Evolutionary conservation across 768 basidiomycete genomes (phyloP), one percentile per base, ranked within the genome.

Genomic region (Lactarius indigo): DNA sequence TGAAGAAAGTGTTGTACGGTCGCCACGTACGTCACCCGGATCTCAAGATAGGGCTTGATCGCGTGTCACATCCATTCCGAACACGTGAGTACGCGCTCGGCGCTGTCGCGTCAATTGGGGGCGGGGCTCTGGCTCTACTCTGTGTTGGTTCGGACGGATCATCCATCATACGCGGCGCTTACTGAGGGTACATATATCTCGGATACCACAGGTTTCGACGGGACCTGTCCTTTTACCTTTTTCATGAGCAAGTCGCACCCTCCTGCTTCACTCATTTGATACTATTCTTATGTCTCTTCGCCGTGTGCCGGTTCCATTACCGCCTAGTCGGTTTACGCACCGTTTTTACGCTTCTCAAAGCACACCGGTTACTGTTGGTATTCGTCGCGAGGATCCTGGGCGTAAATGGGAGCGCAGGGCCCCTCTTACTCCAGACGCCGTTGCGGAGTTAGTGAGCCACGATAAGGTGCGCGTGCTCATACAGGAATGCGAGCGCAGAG

Each of bases 341-440:
- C 57, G 61, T 26, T 47, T 42, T 65, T 42, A 61, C 60, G n/a
- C 55, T 35, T 50, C 35, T 57, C 55, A 58, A 55, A n/a, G 30
- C 44, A 12, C 57, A 47, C 47, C 70, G 52, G 68, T 82, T 23
- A 81, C 78, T 26, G 69, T 89, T 17, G 88, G 87, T 23, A 81
- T 89, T 30, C 79, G 92, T 20, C 85, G 89, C 44, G 95, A 97
- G 75, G 90, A 96, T 73, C 87, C 90, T 0, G 70, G 76, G 35
- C 80, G 95, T 60, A 85, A 92, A 63, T 97, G 94, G 94, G 95
- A 96, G 74, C 83, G 95, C 10, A 83, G 95, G 20, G 86, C 84
- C 35, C 94, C 95, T 2, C 79, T 97, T 55, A 92, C 91, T 0
- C 95, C 95, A 0, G 83, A 84, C 5, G 87, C 84, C 7, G 88